Percentiles rank a stretch among this genome's conserved stretches.
These are phyloP conservation scores for Crithidia expoeki DNA, from an alignment of 208 protist genomes.

Conservation along the genomic window DNA sequence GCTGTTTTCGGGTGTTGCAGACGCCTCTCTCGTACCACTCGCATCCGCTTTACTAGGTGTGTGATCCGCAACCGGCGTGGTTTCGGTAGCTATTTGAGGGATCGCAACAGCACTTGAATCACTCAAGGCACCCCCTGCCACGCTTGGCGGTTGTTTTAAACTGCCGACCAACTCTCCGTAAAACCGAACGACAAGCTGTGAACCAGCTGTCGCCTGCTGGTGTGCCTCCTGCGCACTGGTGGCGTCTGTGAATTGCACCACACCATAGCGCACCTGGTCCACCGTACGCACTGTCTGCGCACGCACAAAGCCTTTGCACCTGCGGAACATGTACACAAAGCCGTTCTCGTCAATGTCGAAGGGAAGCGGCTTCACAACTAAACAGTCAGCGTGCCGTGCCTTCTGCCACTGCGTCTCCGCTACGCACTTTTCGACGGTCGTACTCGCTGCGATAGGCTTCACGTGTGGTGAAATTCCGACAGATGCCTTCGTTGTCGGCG, in stretches of 20 bases:
- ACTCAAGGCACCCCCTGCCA: not conserved
- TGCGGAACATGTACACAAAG: conserved; percentile 39
- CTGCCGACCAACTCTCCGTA: not conserved
- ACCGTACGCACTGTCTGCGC: conserved; percentile 33
- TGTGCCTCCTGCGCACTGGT: conserved; percentile 17
- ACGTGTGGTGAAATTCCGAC: not conserved
- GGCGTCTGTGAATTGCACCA: conserved; percentile 30
- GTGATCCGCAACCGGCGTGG: not conserved
- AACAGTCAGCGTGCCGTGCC: conserved; percentile 18
- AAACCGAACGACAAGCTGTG: conserved; percentile 14
- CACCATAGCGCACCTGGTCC: conserved; percentile 30
- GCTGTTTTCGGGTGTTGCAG: not conserved
- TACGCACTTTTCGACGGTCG: not conserved
- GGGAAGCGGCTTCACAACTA: conserved; percentile 22
- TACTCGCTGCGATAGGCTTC: not conserved
- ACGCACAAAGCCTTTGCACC: conserved; percentile 32
- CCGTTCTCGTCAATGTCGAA: conserved; percentile 29
- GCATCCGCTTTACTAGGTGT: not conserved
- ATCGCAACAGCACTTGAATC: not conserved
- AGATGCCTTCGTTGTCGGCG: not conserved
- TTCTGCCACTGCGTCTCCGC: conserved; percentile 27
- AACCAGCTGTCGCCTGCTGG: conserved; percentile 19
- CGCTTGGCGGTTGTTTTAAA: not conserved
- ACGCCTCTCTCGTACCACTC: not conserved
- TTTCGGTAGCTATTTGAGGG: not conserved